Evolutionary conservation across 345 rosid genomes (phyloP).

Genomic region (Cardamine chenopodiifolia): DNA sequence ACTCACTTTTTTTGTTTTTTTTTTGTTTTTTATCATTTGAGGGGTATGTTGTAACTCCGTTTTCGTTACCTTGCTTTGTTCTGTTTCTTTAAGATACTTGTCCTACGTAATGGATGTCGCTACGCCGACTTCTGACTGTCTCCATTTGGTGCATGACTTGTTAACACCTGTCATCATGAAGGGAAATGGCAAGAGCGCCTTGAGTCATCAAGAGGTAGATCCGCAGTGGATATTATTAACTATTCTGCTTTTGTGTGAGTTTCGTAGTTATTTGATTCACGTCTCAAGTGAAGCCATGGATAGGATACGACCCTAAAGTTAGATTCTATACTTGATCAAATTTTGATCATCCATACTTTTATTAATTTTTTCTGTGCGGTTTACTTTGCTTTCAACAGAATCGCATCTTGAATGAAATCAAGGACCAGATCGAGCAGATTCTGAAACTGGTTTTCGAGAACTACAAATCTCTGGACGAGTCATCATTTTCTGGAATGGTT

Average conservation of each 20-base stretch:
- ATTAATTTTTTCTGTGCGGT: neutral
- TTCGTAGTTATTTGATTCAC: neutral
- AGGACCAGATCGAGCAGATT: slow-evolving; percentile 95
- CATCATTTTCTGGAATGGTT: slow-evolving; percentile 68
- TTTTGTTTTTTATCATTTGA: neutral
- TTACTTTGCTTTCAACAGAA: slow-evolving; percentile 56
- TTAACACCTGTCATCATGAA: slow-evolving; percentile 87
- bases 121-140: slow-evolving; percentile 96
- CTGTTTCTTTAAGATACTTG: slow-evolving; percentile 63
- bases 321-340: slow-evolving; percentile 8
- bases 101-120: slow-evolving; percentile 98
- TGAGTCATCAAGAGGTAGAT: slow-evolving; percentile 99
- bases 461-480: slow-evolving; percentile 93
- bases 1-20: neutral
- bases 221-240: neutral
- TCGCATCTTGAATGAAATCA: slow-evolving; percentile 85
- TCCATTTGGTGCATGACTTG: slow-evolving; percentile 79
- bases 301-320: slow-evolving; percentile 1
- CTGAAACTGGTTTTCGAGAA: slow-evolving; percentile 85
- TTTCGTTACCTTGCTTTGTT: slow-evolving; percentile 22
- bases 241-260: neutral
- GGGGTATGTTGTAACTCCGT: slow-evolving; percentile 12
- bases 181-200: slow-evolving; percentile 70
- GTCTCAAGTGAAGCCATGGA: slow-evolving; percentile 9
- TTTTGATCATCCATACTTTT: neutral